Base-by-base conservation (phyloP, 257 asterid genomes). In the Avicennia marina region DNA sequence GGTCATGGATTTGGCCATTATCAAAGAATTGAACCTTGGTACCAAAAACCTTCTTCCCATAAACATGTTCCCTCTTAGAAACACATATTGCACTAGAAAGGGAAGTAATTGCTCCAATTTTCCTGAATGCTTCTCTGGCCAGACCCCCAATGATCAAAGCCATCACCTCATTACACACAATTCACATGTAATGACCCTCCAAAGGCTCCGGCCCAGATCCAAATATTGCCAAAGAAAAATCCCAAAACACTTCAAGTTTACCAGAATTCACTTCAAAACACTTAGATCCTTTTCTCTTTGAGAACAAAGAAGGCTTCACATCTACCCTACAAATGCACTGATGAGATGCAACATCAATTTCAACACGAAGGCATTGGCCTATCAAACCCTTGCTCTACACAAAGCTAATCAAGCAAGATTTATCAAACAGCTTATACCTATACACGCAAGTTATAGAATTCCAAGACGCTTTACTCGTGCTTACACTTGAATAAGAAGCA, bases 121-220 rank as follows among this genome's bases (percentile, higher is more conserved):
- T 90, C 83, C 85, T 90, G 67, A 82, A 58, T 63, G 95, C 96
- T 70, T 90, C 98, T 72, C 71, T 87, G 62, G 64, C 76, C 52
- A 87, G 68, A 79, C 87, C 98, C 44, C 98, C 98, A 64, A 87
- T 68, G 1, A 75, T 44, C 75, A 87, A 68, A 81, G 81, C 75
- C 76, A 81, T 81, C 59, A 81, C 80, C 22, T 87, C 90, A n/a
- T 74, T 71, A 17, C 70, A 79, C 11, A 85, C 87, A 58, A 87
- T 36, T 4, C 86, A 95, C 25, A 85, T 41, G 74, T 82, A 90
- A 69, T 87, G 87, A 0, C 93, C 94, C 66, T 79, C 95, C 4
- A 78, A 31, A 2, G 98, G 96, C 78, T 90, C 98, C 8, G 96
- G 91, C 53, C 95, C 89, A 42, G 91, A 58, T 55, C 95, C 95